Conservation (phyloP, 2,329 filamentous ascomycete species). For the Alternaria sp. region DNA sequence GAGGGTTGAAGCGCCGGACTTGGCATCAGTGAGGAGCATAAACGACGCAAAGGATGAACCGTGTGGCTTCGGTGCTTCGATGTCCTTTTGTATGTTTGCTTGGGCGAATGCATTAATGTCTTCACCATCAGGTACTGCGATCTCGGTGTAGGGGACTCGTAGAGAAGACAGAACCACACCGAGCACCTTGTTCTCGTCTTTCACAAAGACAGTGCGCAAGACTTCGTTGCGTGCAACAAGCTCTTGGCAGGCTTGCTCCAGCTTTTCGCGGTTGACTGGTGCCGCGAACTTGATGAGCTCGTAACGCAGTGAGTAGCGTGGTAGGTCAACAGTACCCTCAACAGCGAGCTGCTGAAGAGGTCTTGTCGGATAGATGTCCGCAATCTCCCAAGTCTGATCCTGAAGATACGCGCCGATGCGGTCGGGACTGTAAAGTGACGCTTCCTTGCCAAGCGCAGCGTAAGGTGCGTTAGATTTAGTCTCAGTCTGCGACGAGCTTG, state of each 20-base stretch:
- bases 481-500: constrained; percentile 23
- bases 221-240: constrained; percentile 71
- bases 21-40: constrained; percentile 66
- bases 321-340: constrained; percentile 64
- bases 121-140: constrained; percentile 54
- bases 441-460: constrained; percentile 59
- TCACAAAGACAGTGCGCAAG: constrained; percentile 71
- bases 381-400: constrained; percentile 61
- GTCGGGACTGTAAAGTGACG: constrained; percentile 57
- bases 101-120: constrained; percentile 62
- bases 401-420: constrained; percentile 62
- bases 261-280: constrained; percentile 58
- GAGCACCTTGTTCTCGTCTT: constrained; percentile 59
- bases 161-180: constrained; percentile 68
- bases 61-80: constrained; percentile 64
- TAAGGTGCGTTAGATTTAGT: constrained; percentile 57
- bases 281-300: constrained; percentile 70
- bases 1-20: constrained; percentile 62
- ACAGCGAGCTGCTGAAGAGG: constrained; percentile 69
- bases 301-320: constrained; percentile 71
- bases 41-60: constrained; percentile 59
- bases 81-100: constrained; percentile 65
- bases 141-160: constrained; percentile 57
- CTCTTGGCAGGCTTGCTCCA: constrained; percentile 62
- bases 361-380: constrained; percentile 66